These are phyloP conservation scores for Suhomyces vadensis DNA, from an alignment of 805 yeast genomes.

Conservation along the genomic window DNA sequence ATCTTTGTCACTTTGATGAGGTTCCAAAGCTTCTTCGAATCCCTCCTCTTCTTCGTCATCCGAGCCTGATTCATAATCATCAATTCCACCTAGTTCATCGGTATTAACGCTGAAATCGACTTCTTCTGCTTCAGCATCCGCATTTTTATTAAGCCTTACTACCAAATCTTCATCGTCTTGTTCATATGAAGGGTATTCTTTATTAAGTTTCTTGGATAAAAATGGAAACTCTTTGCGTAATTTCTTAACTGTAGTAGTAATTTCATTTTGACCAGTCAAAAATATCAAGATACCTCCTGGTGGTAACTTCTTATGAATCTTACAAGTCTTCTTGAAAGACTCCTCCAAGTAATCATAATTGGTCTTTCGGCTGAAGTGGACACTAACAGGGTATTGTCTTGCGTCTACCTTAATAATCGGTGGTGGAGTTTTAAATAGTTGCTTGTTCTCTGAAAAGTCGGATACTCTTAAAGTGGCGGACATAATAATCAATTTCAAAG, in stretches of 20 bases:
- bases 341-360: slow-evolving; percentile 79
- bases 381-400: slow-evolving; percentile 89
- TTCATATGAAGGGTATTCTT: slow-evolving; percentile 9
- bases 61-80: slow-evolving; percentile 55
- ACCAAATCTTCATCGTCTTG: slow-evolving; percentile 26
- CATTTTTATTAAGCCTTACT: slow-evolving; percentile 54
- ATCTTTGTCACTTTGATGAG: slow-evolving; percentile 67
- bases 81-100: slow-evolving; percentile 41
- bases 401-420: slow-evolving; percentile 90
- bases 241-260: slow-evolving; percentile 68
- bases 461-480: slow-evolving; percentile 94
- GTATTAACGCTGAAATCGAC: slow-evolving; percentile 64
- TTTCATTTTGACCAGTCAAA: slow-evolving; percentile 94
- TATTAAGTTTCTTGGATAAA: slow-evolving; percentile 22
- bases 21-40: slow-evolving; percentile 70
- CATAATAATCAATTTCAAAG: slow-evolving; percentile 86
- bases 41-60: slow-evolving; percentile 64
- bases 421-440: slow-evolving; percentile 70
- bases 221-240: slow-evolving; percentile 70
- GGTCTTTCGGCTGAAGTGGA: slow-evolving; percentile 85
- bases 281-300: slow-evolving; percentile 93
- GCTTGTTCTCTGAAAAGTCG: slow-evolving; percentile 83
- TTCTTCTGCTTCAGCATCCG: slow-evolving; percentile 84
- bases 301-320: slow-evolving; percentile 83
- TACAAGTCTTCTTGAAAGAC: slow-evolving; percentile 78